Conservation (phyloP, 2,329 filamentous ascomycete species). For the Bimuria novae-zelandiae region DNA sequence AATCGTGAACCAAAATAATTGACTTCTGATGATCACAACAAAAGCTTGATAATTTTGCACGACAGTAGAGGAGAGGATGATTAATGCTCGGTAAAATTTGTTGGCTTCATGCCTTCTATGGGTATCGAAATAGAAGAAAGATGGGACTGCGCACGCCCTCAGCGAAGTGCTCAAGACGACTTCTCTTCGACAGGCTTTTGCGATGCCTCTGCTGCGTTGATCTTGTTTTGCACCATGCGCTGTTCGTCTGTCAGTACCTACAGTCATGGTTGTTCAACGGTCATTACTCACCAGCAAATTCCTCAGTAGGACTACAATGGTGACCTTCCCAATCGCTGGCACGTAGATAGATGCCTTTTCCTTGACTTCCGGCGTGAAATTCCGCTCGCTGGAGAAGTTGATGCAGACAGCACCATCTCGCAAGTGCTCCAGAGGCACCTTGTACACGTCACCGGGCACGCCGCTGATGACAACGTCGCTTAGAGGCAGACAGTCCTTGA, state of each 20-base stretch:
- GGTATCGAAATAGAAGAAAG: conserved; percentile 4
- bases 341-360: conserved; percentile 97
- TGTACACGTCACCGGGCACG: conserved; percentile 85
- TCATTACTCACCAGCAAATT: conserved; percentile 76
- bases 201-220: conserved; percentile 34
- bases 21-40: too few relatives aligned
- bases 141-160: neutral
- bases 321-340: conserved; percentile 96
- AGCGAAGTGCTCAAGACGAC: conserved; percentile 10
- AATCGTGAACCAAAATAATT: too few relatives aligned
- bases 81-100: conserved; percentile 3
- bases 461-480: conserved; percentile 96
- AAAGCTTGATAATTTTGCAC: too few relatives aligned
- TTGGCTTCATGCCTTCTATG: conserved; percentile 8
- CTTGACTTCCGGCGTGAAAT: conserved; percentile 89
- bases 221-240: conserved; percentile 52
- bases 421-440: conserved; percentile 82
- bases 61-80: conserved; percentile 7
- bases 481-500: conserved; percentile 81
- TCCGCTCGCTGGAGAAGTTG: conserved; percentile 96
- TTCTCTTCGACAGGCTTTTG: conserved; percentile 27
- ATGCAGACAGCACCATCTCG: conserved; percentile 95
- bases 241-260: conserved; percentile 27
- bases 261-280: neutral
- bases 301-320: conserved; percentile 85